Conservation (phyloP, 208 protist genomes). For the Crithidia thermophila region DNA sequence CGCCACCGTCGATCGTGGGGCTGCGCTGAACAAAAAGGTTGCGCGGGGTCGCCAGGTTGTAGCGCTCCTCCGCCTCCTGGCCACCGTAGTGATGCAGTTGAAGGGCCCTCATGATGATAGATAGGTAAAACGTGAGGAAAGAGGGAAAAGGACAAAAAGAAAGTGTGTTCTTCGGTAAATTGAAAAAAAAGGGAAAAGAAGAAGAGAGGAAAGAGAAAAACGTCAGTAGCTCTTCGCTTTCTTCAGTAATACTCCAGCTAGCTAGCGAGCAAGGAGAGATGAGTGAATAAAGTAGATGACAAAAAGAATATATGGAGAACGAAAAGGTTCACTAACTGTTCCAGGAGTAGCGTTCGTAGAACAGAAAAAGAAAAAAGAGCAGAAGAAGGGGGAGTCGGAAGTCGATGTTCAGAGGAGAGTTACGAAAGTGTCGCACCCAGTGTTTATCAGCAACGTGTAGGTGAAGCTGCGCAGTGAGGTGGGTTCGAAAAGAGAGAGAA, state of each 20-base stretch:
- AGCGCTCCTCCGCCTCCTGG: constrained; percentile 48
- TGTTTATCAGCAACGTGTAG: no score
- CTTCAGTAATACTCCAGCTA: no score
- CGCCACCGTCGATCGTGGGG: constrained; percentile 53
- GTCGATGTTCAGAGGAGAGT: no score
- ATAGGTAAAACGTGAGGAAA: no score
- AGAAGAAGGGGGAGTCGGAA: constrained; percentile 1
- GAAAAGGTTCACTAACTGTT: background rate
- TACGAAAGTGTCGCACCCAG: no score
- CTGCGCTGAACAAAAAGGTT: constrained; percentile 67
- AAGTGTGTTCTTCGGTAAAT: constrained; percentile 5
- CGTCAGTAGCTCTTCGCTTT: no score
- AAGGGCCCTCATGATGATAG: constrained; percentile 50
- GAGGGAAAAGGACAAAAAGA: constrained; percentile 19
- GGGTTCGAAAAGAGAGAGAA: no score
- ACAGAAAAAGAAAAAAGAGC: constrained; percentile 9
- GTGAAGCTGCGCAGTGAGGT: no score
- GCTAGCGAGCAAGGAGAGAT: no score
- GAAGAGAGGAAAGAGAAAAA: constrained; percentile 1
- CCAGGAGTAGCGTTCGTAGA: background rate
- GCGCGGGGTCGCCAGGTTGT: constrained; percentile 42
- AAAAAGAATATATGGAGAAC: constrained; percentile 3
- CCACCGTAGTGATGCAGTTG: constrained; percentile 51
- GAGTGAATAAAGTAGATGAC: no score
- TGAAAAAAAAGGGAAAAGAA: constrained; percentile 1